Evolutionary conservation across 78 protist genomes (phyloP), one percentile per base, ranked within the genome.

Genomic region (Dictyostelium citrinum): DNA sequence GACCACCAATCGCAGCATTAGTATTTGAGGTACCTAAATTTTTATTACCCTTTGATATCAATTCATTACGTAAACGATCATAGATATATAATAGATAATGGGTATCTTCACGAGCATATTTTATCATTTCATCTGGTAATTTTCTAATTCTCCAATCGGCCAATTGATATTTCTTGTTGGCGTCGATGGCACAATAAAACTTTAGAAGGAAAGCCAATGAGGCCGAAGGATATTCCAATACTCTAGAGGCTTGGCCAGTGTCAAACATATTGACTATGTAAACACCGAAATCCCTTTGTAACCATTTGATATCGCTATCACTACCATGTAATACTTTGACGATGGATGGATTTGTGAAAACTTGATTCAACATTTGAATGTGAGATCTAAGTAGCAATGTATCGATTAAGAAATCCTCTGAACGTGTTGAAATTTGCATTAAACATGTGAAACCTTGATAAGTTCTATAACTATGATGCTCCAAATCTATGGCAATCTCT

Each of bases 241-340:
- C 51, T 37, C 98, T 61, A 7, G 98, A 90, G 0, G 99, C 99
- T 39, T 97, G 98, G 6, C 99, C 99, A 1, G 99, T 98, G 84
- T 99, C 99, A 58, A 99, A 98, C 95, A 98, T n/a, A 84, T 98
- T 98, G 75, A 99, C 99, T n/a, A 99, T 37, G 94, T 99, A 99
- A 29, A 99, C 64, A 8, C 99, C 99, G 49, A 98, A 97, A 82
- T 99, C 99, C 5, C 98, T 22, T 93, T 99, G 99, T 31, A 99
- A 83, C 99, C 99, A 98, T 64, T 90, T 82, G 16, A 99, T 79
- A 60, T 98, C 99, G 29, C 70, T 49, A 55, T 96, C 98, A 22
- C 96, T 95, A 1, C 99, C 99, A 85, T 98, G 99, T n/a, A 98
- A 55, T 2, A 97, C 97, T 96, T 99, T 98, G 75, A 97, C 90